Evolutionary conservation across 345 rosid genomes (phyloP).

Genomic region (Syzygium aqueum): DNA sequence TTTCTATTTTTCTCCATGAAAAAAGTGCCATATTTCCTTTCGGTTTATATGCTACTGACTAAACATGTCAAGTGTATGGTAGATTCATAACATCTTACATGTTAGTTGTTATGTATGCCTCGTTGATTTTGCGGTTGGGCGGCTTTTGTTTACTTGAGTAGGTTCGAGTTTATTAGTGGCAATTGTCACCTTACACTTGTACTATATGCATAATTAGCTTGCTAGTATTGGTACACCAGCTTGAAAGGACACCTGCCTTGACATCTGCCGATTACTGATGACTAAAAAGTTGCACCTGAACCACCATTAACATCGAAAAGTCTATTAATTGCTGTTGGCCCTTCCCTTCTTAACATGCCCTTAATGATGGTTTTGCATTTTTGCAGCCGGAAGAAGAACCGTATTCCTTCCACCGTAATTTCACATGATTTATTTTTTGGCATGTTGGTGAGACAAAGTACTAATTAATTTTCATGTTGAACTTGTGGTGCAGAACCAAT

Average conservation of each 20-base stretch:
- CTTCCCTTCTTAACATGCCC: not conserved
- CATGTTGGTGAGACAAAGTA: not conserved
- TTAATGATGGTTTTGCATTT: not conserved
- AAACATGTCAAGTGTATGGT: not conserved
- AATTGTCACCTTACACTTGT: not conserved
- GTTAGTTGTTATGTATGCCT: not conserved
- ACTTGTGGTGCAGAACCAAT: conserved; percentile 31
- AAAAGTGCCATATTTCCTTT: not conserved
- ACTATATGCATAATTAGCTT: not conserved
- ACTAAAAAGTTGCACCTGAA: not conserved
- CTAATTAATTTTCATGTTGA: conserved; percentile 4
- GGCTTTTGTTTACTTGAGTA: not conserved
- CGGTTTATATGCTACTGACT: not conserved
- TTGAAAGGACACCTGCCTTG: not conserved
- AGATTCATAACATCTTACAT: not conserved
- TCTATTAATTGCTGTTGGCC: not conserved
- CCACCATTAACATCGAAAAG: not conserved
- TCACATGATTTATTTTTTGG: not conserved
- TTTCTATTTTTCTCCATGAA: not conserved
- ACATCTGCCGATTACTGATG: not conserved
- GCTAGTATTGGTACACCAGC: not conserved
- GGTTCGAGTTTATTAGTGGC: not conserved
- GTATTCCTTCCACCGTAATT: not conserved
- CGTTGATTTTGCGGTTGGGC: not conserved
- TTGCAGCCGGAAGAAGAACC: not conserved